A percentile compares a stretch with the other conserved stretches of the same genome.
These are phyloP conservation scores for Ophiostoma sp. DNA, from an alignment of 2,329 filamentous ascomycete genomes.

Conservation along the genomic window DNA sequence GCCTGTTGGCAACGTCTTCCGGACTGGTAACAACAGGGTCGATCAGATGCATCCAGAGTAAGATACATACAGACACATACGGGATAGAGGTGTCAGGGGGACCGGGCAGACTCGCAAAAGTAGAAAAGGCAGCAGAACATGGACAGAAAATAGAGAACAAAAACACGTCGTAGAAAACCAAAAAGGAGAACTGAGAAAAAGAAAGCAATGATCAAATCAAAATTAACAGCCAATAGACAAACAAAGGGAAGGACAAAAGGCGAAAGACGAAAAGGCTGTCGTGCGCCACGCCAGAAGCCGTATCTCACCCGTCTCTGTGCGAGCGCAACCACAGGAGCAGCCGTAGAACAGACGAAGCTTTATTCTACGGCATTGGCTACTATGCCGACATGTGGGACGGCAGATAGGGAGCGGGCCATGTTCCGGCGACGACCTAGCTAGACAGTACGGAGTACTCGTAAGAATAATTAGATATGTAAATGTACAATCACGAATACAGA, in stretches of 20 bases:
- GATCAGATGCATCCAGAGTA: too few relatives aligned
- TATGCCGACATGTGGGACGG: background rate
- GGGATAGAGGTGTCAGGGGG: too few relatives aligned
- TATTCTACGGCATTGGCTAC: background rate
- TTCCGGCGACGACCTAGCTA: background rate
- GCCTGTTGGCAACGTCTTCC: too few relatives aligned
- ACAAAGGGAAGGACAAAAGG: background rate
- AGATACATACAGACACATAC: too few relatives aligned
- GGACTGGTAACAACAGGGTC: too few relatives aligned
- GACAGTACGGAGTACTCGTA: background rate
- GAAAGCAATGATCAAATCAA: background rate
- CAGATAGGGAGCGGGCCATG: background rate
- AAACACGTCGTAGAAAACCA: background rate
- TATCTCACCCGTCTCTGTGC: constrained; percentile 1
- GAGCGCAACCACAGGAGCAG: background rate
- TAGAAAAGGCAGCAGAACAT: too few relatives aligned
- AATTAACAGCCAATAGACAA: background rate
- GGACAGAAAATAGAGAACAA: too few relatives aligned
- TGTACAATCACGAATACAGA: background rate
- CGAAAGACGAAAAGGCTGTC: background rate
- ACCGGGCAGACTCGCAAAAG: too few relatives aligned
- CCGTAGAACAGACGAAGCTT: background rate
- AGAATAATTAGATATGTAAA: background rate
- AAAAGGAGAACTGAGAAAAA: background rate
- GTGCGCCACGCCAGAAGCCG: constrained; percentile 8